Evolutionary conservation across 768 basidiomycete species (phyloP).

Genomic region (Rhodotorula taiwanensis): DNA sequence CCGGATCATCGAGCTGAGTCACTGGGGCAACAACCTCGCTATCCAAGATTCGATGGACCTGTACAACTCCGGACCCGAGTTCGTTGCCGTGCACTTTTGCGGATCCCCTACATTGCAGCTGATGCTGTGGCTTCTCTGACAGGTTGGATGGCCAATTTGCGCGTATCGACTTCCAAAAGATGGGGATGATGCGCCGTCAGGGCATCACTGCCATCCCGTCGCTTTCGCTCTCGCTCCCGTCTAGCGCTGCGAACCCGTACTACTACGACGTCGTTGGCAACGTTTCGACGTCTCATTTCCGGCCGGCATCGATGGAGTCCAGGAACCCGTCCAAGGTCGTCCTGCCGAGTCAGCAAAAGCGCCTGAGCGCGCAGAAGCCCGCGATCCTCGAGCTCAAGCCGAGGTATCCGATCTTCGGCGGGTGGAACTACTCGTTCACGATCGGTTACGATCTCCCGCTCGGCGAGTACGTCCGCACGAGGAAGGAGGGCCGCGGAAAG

Average conservation of each 20-base stretch:
- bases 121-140: constrained; percentile 5
- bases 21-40: constrained; percentile 94
- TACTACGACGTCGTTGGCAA: constrained; percentile 91
- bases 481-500: constrained; percentile 54
- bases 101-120: too few relatives aligned
- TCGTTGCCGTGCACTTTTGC: too few relatives aligned
- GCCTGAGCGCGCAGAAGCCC: constrained; percentile 32
- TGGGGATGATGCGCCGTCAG: constrained; percentile 62
- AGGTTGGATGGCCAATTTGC: constrained; percentile 96
- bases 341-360: constrained; percentile 35
- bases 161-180: constrained; percentile 75
- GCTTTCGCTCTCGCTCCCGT: constrained; percentile 70
- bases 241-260: constrained; percentile 73
- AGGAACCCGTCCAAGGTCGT: background rate
- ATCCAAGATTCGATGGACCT: constrained; percentile 79
- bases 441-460: constrained; percentile 76
- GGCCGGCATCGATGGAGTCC: constrained; percentile 44
- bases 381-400: constrained; percentile 76
- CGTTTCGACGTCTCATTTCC: constrained; percentile 85
- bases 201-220: constrained; percentile 64
- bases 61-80: constrained; percentile 87
- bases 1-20: constrained; percentile 81
- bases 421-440: constrained; percentile 96
- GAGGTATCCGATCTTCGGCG: constrained; percentile 85
- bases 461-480: constrained; percentile 48